Percentiles rank a stretch among this genome's conserved stretches.
phyloP scores from a whole-genome alignment of 495 filamentous ascomycete species.

The Podospora pseudoanserina region DNA sequence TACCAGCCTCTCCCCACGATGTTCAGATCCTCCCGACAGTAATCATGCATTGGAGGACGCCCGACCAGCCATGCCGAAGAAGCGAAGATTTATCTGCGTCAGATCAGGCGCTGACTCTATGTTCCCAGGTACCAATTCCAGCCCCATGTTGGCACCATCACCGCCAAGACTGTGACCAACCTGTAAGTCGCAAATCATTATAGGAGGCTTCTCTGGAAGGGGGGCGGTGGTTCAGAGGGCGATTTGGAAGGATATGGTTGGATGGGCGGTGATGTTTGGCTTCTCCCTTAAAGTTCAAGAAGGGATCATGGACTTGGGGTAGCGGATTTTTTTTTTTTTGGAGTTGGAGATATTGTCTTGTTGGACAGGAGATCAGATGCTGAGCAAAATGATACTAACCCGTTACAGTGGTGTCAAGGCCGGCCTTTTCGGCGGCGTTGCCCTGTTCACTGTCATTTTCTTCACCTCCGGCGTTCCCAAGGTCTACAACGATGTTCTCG shows the following conservation, averaged over 20 bases:
- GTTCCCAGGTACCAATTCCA: constrained; percentile 46
- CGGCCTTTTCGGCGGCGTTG: constrained; percentile 51
- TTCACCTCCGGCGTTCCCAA: constrained; percentile 58
- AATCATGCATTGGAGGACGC: background rate
- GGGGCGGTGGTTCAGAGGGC: background rate
- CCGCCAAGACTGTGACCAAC: constrained; percentile 31
- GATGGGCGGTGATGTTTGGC: background rate
- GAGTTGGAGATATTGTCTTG: background rate
- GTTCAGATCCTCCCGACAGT: background rate
- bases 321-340: no score
- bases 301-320: no score
- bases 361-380: background rate
- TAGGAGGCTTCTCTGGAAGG: background rate
- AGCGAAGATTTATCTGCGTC: background rate
- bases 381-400: background rate
- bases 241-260: background rate
- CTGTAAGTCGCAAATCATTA: constrained; percentile 35
- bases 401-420: constrained; percentile 41
- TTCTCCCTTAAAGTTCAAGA: no score
- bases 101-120: constrained; percentile 27
- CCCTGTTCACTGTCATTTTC: constrained; percentile 55
- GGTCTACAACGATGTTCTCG: constrained; percentile 53
- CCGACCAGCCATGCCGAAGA: background rate
- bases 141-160: constrained; percentile 39
- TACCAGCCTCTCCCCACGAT: background rate